Conservation (phyloP, 176 grass and related monocot genomes). For the Olyra latifolia region DNA sequence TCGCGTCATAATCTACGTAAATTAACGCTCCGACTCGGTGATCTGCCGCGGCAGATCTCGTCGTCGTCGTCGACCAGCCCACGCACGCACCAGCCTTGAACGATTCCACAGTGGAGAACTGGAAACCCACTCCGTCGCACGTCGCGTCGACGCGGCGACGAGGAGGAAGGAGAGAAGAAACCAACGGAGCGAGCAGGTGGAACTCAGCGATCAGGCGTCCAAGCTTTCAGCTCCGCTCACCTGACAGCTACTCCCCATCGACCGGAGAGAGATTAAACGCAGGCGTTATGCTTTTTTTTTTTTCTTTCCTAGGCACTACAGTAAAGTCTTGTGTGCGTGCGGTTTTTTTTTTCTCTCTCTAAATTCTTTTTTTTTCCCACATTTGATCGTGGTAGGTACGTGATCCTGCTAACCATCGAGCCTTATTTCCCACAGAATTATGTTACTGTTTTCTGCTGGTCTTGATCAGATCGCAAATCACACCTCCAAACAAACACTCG, state of each 20-base stretch:
- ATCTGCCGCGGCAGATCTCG: too few species aligned
- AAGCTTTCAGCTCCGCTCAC: slow-evolving; percentile 12
- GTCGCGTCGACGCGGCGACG: background rate
- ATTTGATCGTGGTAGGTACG: background rate
- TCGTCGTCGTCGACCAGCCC: too few species aligned
- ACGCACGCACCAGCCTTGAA: too few species aligned
- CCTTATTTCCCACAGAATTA: too few species aligned
- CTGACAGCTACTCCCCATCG: slow-evolving; percentile 35
- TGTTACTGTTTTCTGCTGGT: too few species aligned
- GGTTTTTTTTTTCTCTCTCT: background rate
- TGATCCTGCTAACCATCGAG: background rate
- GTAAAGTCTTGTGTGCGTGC: background rate
- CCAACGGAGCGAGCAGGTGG: background rate
- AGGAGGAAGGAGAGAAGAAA: background rate
- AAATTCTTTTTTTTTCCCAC: background rate
- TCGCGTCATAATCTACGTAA: background rate
- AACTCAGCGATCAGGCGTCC: slow-evolving; percentile 22
- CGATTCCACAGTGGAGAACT: too few species aligned
- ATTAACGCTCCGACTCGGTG: background rate
- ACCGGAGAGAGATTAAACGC: slow-evolving; percentile 14
- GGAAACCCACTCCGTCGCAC: background rate
- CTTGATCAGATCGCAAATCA: too few species aligned
- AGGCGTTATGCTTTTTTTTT: background rate
- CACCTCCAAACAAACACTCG: too few species aligned
- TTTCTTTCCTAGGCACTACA: too few species aligned